A percentile compares a stretch with the other conserved stretches of the same genome.
These are phyloP conservation scores for Rhodotorula sp. DNA, from an alignment of 1,284 basidiomycete genomes.

Conservation along the genomic window DNA sequence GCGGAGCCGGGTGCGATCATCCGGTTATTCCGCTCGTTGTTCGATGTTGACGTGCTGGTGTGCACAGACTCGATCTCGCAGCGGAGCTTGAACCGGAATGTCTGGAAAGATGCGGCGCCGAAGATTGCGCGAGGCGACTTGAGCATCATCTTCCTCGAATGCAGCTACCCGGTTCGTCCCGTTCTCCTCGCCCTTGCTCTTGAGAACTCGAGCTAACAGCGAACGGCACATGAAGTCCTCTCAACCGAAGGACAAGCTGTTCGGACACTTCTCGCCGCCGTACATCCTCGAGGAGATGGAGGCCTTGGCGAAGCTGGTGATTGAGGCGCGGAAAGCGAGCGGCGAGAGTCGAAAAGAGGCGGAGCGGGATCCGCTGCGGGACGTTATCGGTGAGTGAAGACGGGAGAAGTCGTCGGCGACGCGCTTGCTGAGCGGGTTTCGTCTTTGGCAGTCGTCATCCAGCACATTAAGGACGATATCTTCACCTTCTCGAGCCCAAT, in stretches of 20 bases:
- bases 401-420: constrained; percentile 45
- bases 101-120: constrained; percentile 68
- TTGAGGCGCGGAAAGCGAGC: constrained; percentile 44
- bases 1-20: constrained; percentile 31
- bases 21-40: too few relatives aligned
- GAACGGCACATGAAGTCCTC: too few relatives aligned
- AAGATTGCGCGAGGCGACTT: constrained; percentile 49
- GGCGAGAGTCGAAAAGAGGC: neutral
- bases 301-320: constrained; percentile 63
- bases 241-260: constrained; percentile 61
- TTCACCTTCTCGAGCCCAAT: constrained; percentile 15
- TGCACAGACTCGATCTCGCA: constrained; percentile 65
- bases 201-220: too few relatives aligned
- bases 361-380: constrained; percentile 11
- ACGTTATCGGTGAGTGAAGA: constrained; percentile 53
- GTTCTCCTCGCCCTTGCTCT: neutral
- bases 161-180: constrained; percentile 61
- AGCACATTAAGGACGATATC: constrained; percentile 70
- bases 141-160: constrained; percentile 73
- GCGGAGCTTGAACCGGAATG: constrained; percentile 58
- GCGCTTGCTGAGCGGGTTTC: constrained; percentile 59
- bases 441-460: constrained; percentile 59
- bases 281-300: constrained; percentile 67
- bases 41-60: constrained; percentile 47
- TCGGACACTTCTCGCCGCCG: constrained; percentile 71